These are phyloP conservation scores for Pisolithus microcarpus DNA, from an alignment of 768 basidiomycete genomes.

Conservation along the genomic window DNA sequence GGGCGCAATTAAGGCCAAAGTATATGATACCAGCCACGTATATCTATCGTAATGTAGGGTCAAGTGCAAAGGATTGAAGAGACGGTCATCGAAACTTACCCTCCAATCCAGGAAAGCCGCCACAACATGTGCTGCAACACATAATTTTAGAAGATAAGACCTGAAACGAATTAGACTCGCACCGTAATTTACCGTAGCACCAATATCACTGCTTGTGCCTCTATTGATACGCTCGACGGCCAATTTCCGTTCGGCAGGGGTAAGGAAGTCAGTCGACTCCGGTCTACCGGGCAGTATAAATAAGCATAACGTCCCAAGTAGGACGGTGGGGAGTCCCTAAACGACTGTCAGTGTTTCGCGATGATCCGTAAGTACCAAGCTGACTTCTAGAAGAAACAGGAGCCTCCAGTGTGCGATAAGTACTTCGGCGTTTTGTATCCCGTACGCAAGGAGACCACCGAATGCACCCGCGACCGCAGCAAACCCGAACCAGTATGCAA, in stretches of 20 bases:
- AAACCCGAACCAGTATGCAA: slow-evolving; percentile 50
- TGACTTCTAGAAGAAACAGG: slow-evolving; percentile 24
- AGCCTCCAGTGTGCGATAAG: slow-evolving; percentile 37
- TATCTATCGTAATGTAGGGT: slow-evolving; percentile 17
- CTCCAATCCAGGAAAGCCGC: slow-evolving; percentile 44
- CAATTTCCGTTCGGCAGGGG: slow-evolving; percentile 26
- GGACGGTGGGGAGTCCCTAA: slow-evolving; percentile 51
- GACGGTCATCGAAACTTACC: slow-evolving; percentile 9
- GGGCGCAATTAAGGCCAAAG: slow-evolving; percentile 42
- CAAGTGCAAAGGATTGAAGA: not conserved
- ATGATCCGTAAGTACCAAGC: not conserved
- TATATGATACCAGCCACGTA: slow-evolving; percentile 43
- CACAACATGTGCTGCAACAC: slow-evolving; percentile 31
- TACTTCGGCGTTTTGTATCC: slow-evolving; percentile 35
- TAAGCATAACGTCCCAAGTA: slow-evolving; percentile 21
- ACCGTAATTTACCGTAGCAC: slow-evolving; percentile 37
- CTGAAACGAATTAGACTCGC: not conserved
- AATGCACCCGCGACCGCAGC: slow-evolving; percentile 53
- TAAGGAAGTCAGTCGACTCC: slow-evolving; percentile 29
- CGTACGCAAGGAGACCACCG: slow-evolving; percentile 49
- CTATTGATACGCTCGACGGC: slow-evolving; percentile 32
- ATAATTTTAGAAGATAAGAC: not conserved
- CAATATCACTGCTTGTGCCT: slow-evolving; percentile 37
- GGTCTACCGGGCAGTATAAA: slow-evolving; percentile 27
- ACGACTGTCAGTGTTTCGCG: not conserved